A percentile compares a stretch with the other conserved stretches of the same genome.
These are phyloP conservation scores for Claviceps monticola DNA, from an alignment of 2,329 filamentous ascomycete species.

Conservation along the genomic window DNA sequence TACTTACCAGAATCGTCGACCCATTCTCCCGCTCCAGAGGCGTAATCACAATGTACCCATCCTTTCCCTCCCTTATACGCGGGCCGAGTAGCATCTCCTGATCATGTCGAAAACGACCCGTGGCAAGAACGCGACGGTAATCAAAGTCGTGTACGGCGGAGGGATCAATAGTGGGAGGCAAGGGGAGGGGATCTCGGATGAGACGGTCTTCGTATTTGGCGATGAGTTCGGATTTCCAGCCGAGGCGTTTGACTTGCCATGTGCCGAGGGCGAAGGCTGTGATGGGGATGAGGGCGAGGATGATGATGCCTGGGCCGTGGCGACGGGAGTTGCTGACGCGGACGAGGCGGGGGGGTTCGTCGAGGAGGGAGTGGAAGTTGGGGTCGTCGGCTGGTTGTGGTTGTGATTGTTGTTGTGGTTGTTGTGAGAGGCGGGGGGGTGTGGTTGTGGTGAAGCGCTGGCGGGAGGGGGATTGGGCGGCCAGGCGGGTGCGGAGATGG, in stretches of 20 bases:
- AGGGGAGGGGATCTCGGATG: slow-evolving; percentile 67
- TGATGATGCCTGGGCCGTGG: slow-evolving; percentile 68
- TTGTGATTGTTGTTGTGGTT: slow-evolving; percentile 5
- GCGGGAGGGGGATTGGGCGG: neutral
- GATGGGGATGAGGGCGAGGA: slow-evolving; percentile 77
- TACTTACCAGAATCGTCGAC: slow-evolving; percentile 70
- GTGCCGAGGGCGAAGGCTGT: slow-evolving; percentile 83
- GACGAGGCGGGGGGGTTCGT: slow-evolving; percentile 71
- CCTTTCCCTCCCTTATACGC: slow-evolving; percentile 72
- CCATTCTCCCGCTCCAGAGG: slow-evolving; percentile 60
- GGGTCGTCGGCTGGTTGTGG: slow-evolving; percentile 56
- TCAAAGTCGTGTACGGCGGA: slow-evolving; percentile 79
- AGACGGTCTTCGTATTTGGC: slow-evolving; percentile 87
- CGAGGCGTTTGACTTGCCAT: slow-evolving; percentile 88
- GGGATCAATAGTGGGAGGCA: slow-evolving; percentile 73
- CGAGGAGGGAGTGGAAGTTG: slow-evolving; percentile 71
- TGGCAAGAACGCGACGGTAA: slow-evolving; percentile 69
- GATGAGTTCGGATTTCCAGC: slow-evolving; percentile 88
- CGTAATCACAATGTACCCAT: slow-evolving; percentile 85
- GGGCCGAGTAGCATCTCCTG: slow-evolving; percentile 94
- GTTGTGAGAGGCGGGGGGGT: neutral
- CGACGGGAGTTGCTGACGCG: slow-evolving; percentile 46
- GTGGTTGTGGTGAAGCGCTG: neutral
- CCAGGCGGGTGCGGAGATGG: slow-evolving; percentile 9
- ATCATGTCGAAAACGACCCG: slow-evolving; percentile 67